Evolutionary conservation across 2,329 filamentous ascomycete species (phyloP).

Genomic region (Pyricularia grisea): DNA sequence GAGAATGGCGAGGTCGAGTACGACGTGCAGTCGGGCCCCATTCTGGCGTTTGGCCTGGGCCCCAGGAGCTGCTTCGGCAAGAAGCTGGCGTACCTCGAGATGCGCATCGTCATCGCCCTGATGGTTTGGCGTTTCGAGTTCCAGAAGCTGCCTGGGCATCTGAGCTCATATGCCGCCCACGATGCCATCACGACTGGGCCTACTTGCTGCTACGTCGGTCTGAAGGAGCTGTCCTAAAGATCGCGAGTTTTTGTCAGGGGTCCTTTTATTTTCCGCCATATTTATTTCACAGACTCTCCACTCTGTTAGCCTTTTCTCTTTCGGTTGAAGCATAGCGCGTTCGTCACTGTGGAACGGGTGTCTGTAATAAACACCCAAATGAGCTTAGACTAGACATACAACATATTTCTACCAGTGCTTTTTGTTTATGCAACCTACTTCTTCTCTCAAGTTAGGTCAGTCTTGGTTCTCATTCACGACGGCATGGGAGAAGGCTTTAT

Average conservation of each 20-base stretch:
- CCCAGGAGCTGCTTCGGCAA: constrained; percentile 28
- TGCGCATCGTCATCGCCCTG: constrained; percentile 24
- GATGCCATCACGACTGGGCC: not conserved
- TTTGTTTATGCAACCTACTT: not conserved
- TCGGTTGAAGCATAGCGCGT: not conserved
- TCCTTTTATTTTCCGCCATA: too few species aligned
- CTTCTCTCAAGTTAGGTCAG: not conserved
- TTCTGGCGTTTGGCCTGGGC: constrained; percentile 23
- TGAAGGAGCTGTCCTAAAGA: not conserved
- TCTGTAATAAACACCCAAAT: not conserved
- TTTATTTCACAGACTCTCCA: not conserved
- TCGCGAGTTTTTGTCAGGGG: too few species aligned
- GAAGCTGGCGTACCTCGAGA: constrained; percentile 24
- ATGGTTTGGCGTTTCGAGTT: constrained; percentile 29
- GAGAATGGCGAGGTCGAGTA: constrained; percentile 9
- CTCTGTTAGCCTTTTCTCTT: not conserved
- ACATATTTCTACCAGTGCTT: not conserved
- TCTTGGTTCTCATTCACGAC: not conserved
- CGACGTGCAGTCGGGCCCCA: constrained; percentile 9
- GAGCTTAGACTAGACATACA: not conserved
- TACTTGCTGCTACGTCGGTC: not conserved
- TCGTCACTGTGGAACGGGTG: too few species aligned
- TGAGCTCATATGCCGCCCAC: not conserved
- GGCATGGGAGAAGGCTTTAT: not conserved
- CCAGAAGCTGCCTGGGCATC: not conserved